Conservation (phyloP, 441 rosid genomes). For the Bruguiera hainesii region DNA sequence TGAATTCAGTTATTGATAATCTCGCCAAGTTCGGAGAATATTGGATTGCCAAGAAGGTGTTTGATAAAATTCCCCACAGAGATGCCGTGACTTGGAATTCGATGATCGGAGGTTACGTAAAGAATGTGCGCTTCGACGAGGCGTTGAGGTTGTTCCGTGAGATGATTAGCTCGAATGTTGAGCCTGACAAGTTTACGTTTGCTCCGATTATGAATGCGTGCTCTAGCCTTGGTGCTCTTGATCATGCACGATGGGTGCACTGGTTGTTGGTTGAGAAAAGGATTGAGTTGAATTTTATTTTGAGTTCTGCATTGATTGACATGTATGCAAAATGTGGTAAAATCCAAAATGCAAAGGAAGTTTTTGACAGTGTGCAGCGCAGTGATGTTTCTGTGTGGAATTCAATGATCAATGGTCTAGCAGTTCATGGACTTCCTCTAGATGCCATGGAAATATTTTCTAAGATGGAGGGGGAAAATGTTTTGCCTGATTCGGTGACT, state of each 20-base stretch:
- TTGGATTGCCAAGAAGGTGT: slow-evolving; percentile 46
- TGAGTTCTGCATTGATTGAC: slow-evolving; percentile 65
- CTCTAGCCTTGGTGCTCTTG: slow-evolving; percentile 56
- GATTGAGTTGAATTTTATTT: slow-evolving; percentile 49
- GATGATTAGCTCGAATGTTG: slow-evolving; percentile 43
- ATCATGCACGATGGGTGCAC: slow-evolving; percentile 63
- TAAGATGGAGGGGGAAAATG: slow-evolving; percentile 48
- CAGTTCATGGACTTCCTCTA: slow-evolving; percentile 60
- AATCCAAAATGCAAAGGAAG: slow-evolving; percentile 51
- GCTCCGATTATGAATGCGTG: slow-evolving; percentile 56
- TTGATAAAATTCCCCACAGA: slow-evolving; percentile 50
- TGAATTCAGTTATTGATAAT: slow-evolving; percentile 48
- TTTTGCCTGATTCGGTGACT: slow-evolving; percentile 67
- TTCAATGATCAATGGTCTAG: slow-evolving; percentile 71
- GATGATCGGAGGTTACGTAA: slow-evolving; percentile 61
- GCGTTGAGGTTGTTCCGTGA: slow-evolving; percentile 40
- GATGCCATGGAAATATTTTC: slow-evolving; percentile 51
- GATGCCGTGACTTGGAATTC: slow-evolving; percentile 89
- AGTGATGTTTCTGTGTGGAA: slow-evolving; percentile 71
- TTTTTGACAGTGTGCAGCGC: slow-evolving; percentile 39
- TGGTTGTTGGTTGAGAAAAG: slow-evolving; percentile 40
- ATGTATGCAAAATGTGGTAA: slow-evolving; percentile 76
- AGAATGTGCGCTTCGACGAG: slow-evolving; percentile 39
- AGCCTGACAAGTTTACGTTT: slow-evolving; percentile 52
- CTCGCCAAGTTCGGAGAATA: slow-evolving; percentile 44